Evolutionary conservation across 2,329 filamentous ascomycete species (phyloP).

Genomic region (Cercospora nicotianae): DNA sequence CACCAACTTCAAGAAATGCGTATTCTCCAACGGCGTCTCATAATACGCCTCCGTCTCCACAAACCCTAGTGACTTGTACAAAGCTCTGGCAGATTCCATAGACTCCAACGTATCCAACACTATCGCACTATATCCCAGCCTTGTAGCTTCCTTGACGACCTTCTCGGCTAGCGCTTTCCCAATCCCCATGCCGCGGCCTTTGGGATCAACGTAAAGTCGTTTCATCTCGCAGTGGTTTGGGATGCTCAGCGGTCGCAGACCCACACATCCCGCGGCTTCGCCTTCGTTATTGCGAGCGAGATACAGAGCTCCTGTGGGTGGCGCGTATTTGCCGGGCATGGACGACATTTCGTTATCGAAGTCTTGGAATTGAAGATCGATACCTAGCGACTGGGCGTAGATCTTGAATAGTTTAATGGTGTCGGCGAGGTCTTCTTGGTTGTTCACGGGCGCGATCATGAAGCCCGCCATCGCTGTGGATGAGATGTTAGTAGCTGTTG

Average conservation of each 20-base stretch:
- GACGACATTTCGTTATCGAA: constrained; percentile 54
- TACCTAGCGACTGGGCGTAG: constrained; percentile 47
- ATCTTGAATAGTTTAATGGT: constrained; percentile 42
- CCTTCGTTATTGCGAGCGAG: constrained; percentile 44
- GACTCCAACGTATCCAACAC: constrained; percentile 56
- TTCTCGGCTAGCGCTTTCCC: constrained; percentile 51
- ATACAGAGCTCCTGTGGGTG: constrained; percentile 50
- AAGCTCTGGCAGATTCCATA: constrained; percentile 52
- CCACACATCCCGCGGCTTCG: constrained; percentile 52
- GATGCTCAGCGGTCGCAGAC: constrained; percentile 45
- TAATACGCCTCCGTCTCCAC: constrained; percentile 56
- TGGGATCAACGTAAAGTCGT: constrained; percentile 54
- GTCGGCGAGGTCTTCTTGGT: constrained; percentile 44
- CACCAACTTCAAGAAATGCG: constrained; percentile 49
- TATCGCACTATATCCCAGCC: constrained; percentile 54
- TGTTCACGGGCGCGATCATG: constrained; percentile 42
- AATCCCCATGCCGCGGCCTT: constrained; percentile 51
- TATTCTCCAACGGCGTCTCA: constrained; percentile 55
- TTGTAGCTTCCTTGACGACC: constrained; percentile 48
- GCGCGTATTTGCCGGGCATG: constrained; percentile 57
- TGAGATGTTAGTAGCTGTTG: not conserved
- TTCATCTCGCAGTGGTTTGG: constrained; percentile 53
- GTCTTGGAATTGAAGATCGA: constrained; percentile 59
- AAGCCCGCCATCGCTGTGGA: constrained; percentile 6
- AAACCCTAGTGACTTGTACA: constrained; percentile 57